These are phyloP conservation scores for Aspergillus homomorphus DNA, from an alignment of 495 filamentous ascomycete species.

Conservation along the genomic window DNA sequence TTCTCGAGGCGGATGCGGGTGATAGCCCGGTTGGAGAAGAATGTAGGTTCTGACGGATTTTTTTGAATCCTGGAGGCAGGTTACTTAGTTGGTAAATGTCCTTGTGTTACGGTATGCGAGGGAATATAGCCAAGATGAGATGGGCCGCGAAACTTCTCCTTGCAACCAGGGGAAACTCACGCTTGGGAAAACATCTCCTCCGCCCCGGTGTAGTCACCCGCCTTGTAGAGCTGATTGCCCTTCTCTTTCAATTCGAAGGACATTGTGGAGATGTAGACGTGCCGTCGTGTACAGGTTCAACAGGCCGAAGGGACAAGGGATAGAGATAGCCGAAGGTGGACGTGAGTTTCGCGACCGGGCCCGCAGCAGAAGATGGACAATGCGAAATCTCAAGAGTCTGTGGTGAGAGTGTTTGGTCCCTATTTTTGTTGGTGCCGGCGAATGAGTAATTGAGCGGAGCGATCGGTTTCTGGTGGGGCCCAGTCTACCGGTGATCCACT, in stretches of 20 bases:
- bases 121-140: background rate
- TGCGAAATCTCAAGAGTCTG: background rate
- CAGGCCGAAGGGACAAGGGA: too few relatives aligned
- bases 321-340: background rate
- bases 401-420: background rate
- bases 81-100: background rate
- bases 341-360: too few relatives aligned
- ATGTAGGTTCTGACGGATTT: constrained; percentile 45
- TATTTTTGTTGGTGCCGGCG: background rate
- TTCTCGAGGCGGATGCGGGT: constrained; percentile 68
- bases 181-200: constrained; percentile 83
- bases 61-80: background rate
- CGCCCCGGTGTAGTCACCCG: constrained; percentile 68
- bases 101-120: background rate
- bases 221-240: constrained; percentile 55
- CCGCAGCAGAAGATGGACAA: background rate
- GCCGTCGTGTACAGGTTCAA: background rate
- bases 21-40: constrained; percentile 85
- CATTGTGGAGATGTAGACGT: constrained; percentile 24
- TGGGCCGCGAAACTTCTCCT: background rate
- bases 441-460: background rate
- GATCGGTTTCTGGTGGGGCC: constrained; percentile 12
- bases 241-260: constrained; percentile 44
- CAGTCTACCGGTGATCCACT: constrained; percentile 7
- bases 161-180: constrained; percentile 43